Evolutionary conservation across 768 basidiomycete genomes (phyloP), one percentile per base, ranked within the genome.

Genomic region (Mycena kentingensis): DNA sequence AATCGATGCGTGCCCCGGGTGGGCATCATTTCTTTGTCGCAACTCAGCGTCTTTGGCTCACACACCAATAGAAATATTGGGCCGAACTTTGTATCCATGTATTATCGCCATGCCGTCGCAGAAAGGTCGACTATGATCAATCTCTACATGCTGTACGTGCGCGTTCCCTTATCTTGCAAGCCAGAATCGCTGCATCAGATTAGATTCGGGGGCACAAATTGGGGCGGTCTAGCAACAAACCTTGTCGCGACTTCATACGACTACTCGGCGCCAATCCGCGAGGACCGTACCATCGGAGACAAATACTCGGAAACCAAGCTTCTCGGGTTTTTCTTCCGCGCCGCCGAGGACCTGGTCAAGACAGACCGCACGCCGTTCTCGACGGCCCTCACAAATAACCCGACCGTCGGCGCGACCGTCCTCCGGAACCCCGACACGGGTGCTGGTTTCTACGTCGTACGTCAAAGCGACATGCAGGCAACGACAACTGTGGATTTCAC

Each of bases 231-330:
- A 2, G 51, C 56, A 6, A 58, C 56, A 6, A 53, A 53, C n/a
- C 36, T 58, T 12, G 45, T 58, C 18, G 46, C 34, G 2, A 58
- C 67, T 7, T 80, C 79, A 28, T 85, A 85, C 35, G 83, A 84
- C 63, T 84, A 84, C 35, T 81, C 80, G n/a, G 67, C 75, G 18
- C 65, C 77, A 11, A 76, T 79, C 32, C 65, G 71, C 27, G 84
- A 84, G 63, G 70, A 67, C 26, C 76, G 84, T 12, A 65, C 68
- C 21, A 51, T 83, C 19, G 70, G 70, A 0, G 56, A 67, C 36
- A 84, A 85, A 62, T 83, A 75, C 64, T 65, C 72, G 24, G 83
- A 85, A 46, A 69, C 84, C 19, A 84, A 84, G 60, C 72, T 75
- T 22, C 70, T 84, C 50, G 77, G 75, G 13, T 65, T 84, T 8